Evolutionary conservation across 2,329 filamentous ascomycete species (phyloP), one percentile per base, ranked within the genome.

Genomic region (Cladophialophora yegresii): DNA sequence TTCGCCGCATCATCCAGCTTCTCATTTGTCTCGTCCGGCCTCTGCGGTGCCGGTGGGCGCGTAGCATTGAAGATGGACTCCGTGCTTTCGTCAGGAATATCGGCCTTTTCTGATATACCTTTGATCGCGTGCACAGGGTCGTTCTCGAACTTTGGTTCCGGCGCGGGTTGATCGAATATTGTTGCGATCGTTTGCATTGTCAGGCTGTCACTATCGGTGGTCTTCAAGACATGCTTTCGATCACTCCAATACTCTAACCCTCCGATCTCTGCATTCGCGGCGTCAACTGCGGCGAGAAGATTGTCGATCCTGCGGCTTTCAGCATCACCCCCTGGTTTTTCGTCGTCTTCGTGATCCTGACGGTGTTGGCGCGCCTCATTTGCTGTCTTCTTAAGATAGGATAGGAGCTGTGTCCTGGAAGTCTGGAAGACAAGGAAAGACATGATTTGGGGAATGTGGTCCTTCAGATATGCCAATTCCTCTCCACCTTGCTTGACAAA

Each of bases 171-270:
- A 45, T 66, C 65, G 45, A 69, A 71, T 49, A 69, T 67, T 26
- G 63, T 65, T 10, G 67, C 55, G 32, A 66, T 71, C 32, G 64
- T 61, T 66, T 49, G 55, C 9, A 54, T 69, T 28, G 49, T 54
- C 45, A 66, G 49, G 28, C 20, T 55, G n/a, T 67, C 56, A 22
- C 64, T 63, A 54, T 72, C 70, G 30, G 58, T 62, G 16, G 65
- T 70, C 47, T 67, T 65, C 16, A 72, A 57, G 16, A 70, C 69
- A 61, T 71, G 67, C 54, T 82, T 78, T 59, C 81, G 77, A 73
- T 96, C 91, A 73, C 89, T 93, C 89, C 93, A 96, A 74, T 92
- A 96, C 57, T 96, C 91, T 6, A 96, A 80, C 65, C 84, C 88
- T 63, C 87, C 87, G 56, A 96, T 89, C 73, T 96, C 90, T 71